Evolutionary conservation across 306 rosid species (phyloP).

Genomic region (Coriaria nepalensis): DNA sequence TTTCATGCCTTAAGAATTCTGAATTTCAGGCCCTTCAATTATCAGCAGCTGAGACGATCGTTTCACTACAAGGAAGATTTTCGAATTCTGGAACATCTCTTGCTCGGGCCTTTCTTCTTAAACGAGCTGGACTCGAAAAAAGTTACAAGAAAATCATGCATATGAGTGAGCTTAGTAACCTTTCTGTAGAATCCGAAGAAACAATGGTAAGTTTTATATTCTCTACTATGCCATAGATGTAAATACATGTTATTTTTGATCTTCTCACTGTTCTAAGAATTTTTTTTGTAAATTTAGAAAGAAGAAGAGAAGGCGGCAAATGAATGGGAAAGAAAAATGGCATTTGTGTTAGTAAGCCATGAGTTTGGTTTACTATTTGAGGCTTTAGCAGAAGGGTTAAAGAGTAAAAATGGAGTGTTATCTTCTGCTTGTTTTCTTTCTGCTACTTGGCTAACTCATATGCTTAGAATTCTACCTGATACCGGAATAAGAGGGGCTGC

Average conservation of each 20-base stretch:
- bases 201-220: conserved; percentile 33
- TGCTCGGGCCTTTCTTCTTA: conserved; percentile 53
- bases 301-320: conserved; percentile 70
- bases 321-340: conserved; percentile 84
- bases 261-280: conserved; percentile 3
- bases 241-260: conserved; percentile 4
- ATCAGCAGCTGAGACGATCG: conserved; percentile 64
- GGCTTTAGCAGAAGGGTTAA: conserved; percentile 78
- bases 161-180: conserved; percentile 35
- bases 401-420: conserved; percentile 47
- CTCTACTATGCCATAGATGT: neutral
- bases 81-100: conserved; percentile 50
- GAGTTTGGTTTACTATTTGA: conserved; percentile 82
- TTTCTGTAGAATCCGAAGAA: conserved; percentile 26
- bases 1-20: conserved; percentile 58
- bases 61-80: conserved; percentile 78
- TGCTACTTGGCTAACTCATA: conserved; percentile 73
- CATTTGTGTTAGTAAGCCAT: conserved; percentile 60
- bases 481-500: conserved; percentile 77
- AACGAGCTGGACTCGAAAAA: conserved; percentile 53
- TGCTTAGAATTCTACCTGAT: conserved; percentile 74
- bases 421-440: conserved; percentile 56
- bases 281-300: conserved; percentile 23
- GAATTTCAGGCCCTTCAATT: conserved; percentile 58
- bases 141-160: conserved; percentile 27